phyloP scores from a whole-genome alignment of 2,329 filamentous ascomycete species.

The Colletotrichum godetiae region DNA sequence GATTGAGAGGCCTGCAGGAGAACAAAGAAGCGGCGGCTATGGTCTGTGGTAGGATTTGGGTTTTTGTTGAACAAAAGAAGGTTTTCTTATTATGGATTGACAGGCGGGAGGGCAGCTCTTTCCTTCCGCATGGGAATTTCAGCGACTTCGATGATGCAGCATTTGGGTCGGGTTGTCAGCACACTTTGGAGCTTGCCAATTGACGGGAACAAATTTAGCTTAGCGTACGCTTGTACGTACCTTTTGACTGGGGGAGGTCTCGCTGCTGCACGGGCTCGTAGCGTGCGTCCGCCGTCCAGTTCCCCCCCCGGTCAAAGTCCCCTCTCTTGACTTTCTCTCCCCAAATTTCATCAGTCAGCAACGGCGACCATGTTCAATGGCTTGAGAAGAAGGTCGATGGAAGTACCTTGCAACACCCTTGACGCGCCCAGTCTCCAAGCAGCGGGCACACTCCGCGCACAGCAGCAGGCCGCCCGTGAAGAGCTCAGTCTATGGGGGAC shows the following conservation, averaged over 20 bases:
- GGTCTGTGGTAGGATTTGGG: neutral
- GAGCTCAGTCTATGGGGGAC: neutral
- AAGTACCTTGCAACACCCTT: conserved; percentile 26
- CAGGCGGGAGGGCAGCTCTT: neutral
- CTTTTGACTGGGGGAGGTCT: neutral
- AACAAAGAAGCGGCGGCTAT: neutral
- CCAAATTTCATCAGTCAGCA: neutral
- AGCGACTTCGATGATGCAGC: conserved; percentile 30
- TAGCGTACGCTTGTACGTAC: conserved; percentile 20
- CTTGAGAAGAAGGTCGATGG: neutral
- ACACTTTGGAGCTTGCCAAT: neutral
- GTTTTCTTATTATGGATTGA: conserved; percentile 14
- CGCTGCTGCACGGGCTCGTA: neutral
- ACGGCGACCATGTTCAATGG: neutral
- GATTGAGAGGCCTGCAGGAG: neutral
- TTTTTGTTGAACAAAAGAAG: neutral
- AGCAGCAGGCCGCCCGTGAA: conserved; percentile 14
- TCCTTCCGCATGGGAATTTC: conserved; percentile 16
- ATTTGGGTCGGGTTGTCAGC: neutral
- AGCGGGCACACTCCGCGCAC: conserved; percentile 10
- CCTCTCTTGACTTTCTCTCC: neutral
- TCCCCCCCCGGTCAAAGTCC: neutral
- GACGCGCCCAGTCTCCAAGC: conserved; percentile 25
- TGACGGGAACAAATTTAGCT: neutral
- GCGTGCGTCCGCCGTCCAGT: neutral